These are phyloP conservation scores for Phyllosticta capitalensis DNA, from an alignment of 2,329 filamentous ascomycete genomes.

Conservation along the genomic window DNA sequence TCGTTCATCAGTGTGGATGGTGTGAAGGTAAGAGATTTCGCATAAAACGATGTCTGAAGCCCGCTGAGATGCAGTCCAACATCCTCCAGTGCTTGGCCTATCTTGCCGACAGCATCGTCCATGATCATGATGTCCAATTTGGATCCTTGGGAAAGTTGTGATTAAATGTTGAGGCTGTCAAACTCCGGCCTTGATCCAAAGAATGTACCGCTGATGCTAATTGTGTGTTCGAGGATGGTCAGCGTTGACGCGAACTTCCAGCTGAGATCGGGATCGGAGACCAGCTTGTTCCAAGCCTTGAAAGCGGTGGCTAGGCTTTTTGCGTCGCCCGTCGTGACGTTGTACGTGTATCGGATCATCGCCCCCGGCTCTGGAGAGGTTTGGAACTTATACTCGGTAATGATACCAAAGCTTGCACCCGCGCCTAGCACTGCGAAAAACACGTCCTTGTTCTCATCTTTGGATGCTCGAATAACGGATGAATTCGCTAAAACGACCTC, in stretches of 20 bases:
- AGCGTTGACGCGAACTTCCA: slow-evolving; percentile 26
- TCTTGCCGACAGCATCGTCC: slow-evolving; percentile 25
- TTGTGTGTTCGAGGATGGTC: slow-evolving; percentile 23
- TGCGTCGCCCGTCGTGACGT: slow-evolving; percentile 19
- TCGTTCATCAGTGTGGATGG: slow-evolving; percentile 23
- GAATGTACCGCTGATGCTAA: slow-evolving; percentile 25
- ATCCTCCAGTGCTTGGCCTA: slow-evolving; percentile 26
- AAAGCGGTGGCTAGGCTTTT: slow-evolving; percentile 21
- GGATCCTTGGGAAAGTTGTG: slow-evolving; percentile 16
- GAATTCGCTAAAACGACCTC: slow-evolving; percentile 33
- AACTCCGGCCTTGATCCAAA: slow-evolving; percentile 25
- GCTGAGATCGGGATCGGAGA: slow-evolving; percentile 21
- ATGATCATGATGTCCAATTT: slow-evolving; percentile 19
- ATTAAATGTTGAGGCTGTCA: slow-evolving; percentile 24
- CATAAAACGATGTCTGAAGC: slow-evolving; percentile 25
- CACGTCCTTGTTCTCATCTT: slow-evolving; percentile 28
- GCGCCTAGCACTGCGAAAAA: slow-evolving; percentile 36
- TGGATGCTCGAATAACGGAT: slow-evolving; percentile 29
- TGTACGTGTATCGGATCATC: slow-evolving; percentile 26
- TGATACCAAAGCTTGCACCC: slow-evolving; percentile 33
- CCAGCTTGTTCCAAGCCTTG: slow-evolving; percentile 27
- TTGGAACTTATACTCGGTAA: slow-evolving; percentile 31
- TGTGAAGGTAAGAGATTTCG: slow-evolving; percentile 26
- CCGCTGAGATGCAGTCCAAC: slow-evolving; percentile 22
- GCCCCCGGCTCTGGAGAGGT: slow-evolving; percentile 25